A percentile compares a stretch with the other conserved stretches of the same genome.
phyloP scores from a whole-genome alignment of 2,329 filamentous ascomycete genomes.

The Tolypocladium album region DNA sequence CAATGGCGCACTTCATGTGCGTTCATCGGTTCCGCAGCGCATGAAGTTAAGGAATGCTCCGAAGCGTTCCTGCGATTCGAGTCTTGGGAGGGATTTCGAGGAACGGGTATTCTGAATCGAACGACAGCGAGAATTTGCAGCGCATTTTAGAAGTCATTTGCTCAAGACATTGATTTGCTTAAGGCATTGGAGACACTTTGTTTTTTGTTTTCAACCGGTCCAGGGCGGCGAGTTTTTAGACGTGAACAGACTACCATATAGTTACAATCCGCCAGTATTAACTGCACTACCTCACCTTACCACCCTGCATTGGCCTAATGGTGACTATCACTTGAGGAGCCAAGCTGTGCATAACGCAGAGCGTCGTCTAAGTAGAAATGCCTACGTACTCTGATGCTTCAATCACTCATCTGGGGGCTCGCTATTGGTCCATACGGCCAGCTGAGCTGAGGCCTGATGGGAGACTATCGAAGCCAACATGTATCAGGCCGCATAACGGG shows the following conservation, averaged over 20 bases:
- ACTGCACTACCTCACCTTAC: not conserved
- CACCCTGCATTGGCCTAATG: no score
- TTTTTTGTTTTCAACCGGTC: not conserved
- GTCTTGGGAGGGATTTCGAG: not conserved
- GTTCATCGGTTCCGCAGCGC: not conserved
- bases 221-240: not conserved
- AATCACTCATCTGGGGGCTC: no score
- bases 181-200: not conserved
- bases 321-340: no score
- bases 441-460: no score
- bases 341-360: no score
- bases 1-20: no score
- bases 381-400: no score
- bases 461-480: no score
- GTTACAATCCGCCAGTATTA: not conserved
- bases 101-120: not conserved
- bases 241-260: no score
- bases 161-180: not conserved
- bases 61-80: not conserved
- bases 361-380: no score
- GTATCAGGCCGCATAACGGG: no score
- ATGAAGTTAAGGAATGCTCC: not conserved
- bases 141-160: not conserved
- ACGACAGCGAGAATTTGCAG: not conserved
- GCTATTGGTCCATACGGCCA: no score